phyloP scores from a whole-genome alignment of 306 rosid genomes.

The Lagenaria siceraria region DNA sequence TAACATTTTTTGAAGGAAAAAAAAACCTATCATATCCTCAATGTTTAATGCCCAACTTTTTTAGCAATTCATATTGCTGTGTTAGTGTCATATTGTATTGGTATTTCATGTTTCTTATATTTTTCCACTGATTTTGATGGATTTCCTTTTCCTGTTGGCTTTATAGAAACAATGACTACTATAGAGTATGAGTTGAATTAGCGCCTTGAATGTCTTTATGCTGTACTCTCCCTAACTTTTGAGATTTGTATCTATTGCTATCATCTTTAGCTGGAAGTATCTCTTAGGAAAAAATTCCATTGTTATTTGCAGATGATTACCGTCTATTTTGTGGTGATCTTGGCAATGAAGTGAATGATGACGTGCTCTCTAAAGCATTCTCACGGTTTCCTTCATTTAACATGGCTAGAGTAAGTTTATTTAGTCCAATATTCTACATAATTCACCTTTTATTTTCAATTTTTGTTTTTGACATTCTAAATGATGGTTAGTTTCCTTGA shows the following conservation, averaged over 20 bases:
- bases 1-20: background rate
- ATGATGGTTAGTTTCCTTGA: slow-evolving; percentile 51
- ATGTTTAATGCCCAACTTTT: background rate
- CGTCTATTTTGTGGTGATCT: slow-evolving; percentile 91
- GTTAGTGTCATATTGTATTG: background rate
- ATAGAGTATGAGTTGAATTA: background rate
- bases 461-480: slow-evolving; percentile 28
- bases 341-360: slow-evolving; percentile 97
- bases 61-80: background rate
- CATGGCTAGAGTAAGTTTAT: slow-evolving; percentile 70
- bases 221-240: background rate
- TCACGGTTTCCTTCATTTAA: slow-evolving; percentile 86
- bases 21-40: background rate
- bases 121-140: background rate
- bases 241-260: background rate
- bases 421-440: background rate
- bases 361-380: slow-evolving; percentile 89
- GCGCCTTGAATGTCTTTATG: background rate
- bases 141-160: background rate
- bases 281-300: slow-evolving; percentile 4
- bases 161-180: background rate
- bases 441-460: background rate
- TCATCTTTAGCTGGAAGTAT: background rate
- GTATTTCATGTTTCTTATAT: background rate
- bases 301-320: slow-evolving; percentile 57